Percentiles rank a stretch among this genome's conserved stretches.
Conservation (phyloP, 192 early-diverging fungal species). For the Gryganskiella cystojenkinii region DNA sequence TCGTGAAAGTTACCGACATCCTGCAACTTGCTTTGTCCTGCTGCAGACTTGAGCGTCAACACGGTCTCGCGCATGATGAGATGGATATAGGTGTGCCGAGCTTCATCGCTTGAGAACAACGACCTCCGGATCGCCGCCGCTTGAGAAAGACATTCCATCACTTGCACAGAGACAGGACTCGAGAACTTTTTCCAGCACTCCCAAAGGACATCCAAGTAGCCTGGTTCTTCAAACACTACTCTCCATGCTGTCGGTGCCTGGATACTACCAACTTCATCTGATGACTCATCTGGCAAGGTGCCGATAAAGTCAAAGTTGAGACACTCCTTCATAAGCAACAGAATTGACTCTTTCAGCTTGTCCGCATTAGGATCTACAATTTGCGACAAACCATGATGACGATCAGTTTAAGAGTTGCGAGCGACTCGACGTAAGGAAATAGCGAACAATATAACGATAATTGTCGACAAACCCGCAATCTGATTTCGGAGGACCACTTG, state of each 20-base stretch:
- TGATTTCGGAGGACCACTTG: conserved; percentile 3
- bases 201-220: conserved; percentile 77
- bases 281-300: conserved; percentile 41
- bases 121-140: conserved; percentile 86
- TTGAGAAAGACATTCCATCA: conserved; percentile 84
- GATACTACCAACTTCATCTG: conserved; percentile 49
- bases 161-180: conserved; percentile 59
- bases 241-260: conserved; percentile 89
- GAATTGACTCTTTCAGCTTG: conserved; percentile 38
- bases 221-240: conserved; percentile 72
- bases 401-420: too few species aligned
- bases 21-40: conserved; percentile 65
- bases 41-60: conserved; percentile 69
- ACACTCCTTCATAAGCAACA: conserved; percentile 33
- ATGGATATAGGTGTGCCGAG: conserved; percentile 74
- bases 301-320: conserved; percentile 48
- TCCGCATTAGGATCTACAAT: conserved; percentile 28
- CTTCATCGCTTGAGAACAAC: conserved; percentile 82
- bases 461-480: conserved; percentile 21
- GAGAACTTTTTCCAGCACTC: conserved; percentile 51
- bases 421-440: too few species aligned
- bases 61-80: conserved; percentile 75
- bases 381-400: too few species aligned
- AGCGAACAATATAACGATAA: neutral
- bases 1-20: conserved; percentile 89